These are phyloP conservation scores for Myxozyma udenii DNA, from an alignment of 805 yeast species.

Conservation along the genomic window DNA sequence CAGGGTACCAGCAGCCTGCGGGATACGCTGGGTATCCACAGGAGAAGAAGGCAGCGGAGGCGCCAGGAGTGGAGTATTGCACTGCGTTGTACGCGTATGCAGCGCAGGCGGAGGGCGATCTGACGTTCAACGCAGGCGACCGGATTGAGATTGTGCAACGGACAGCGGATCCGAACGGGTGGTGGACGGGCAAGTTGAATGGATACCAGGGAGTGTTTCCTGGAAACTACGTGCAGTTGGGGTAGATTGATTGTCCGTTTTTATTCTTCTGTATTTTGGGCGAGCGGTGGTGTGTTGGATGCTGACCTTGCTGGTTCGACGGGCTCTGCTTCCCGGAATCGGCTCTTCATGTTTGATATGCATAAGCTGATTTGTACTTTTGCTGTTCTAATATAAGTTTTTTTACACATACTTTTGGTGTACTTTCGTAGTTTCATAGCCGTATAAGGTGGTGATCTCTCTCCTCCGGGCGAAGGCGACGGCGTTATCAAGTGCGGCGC, in stretches of 20 bases:
- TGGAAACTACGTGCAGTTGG: constrained; percentile 85
- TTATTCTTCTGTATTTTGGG: background rate
- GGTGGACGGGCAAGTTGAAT: constrained; percentile 94
- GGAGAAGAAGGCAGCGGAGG: constrained; percentile 27
- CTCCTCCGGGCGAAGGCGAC: too few species aligned
- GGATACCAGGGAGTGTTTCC: constrained; percentile 93
- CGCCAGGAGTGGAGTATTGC: constrained; percentile 49
- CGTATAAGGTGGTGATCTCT: too few species aligned
- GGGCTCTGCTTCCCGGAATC: too few species aligned
- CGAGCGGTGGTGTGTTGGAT: background rate
- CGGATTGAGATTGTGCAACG: constrained; percentile 78
- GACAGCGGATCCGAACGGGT: constrained; percentile 81
- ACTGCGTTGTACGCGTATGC: constrained; percentile 88
- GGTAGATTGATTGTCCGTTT: too few species aligned
- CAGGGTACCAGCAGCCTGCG: constrained; percentile 13
- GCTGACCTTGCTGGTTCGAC: too few species aligned
- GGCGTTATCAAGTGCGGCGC: too few species aligned
- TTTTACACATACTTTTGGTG: too few species aligned
- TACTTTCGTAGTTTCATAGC: too few species aligned
- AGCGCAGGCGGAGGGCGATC: constrained; percentile 92
- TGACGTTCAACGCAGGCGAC: constrained; percentile 83
- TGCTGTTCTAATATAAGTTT: too few species aligned
- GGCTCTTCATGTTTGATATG: too few species aligned
- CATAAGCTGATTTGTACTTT: background rate
- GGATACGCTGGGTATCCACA: constrained; percentile 9